Base-by-base conservation (phyloP, 208 protist species). In the Jaenimonas drosophilae region DNA sequence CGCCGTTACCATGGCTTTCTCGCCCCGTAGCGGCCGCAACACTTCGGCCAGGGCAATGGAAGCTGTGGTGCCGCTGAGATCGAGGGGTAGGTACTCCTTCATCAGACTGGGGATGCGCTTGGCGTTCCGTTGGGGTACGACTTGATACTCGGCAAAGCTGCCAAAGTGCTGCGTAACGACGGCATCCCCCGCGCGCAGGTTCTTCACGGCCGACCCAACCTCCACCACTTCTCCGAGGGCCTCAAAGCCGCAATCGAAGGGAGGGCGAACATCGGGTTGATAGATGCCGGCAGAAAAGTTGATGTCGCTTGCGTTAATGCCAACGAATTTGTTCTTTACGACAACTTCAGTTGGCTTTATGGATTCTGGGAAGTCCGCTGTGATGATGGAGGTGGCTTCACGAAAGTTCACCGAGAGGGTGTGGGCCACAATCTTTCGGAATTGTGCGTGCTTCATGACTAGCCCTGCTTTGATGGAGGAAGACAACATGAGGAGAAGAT, bases 301-400 rank as follows among this genome's bases (percentile, higher is more conserved):
- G 57, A 94, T 66, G 46, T 94, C 85, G 38, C 85, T 94, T 3
- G 85, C 85, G 48, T 94, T 94, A 53, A 94, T 86, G 42, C 85
- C 85, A 11, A 86, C 61, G 56, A 69, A 94, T 3, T 39, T 48
- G 55, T 90, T 89, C 21, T 65, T 70, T 19, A 94, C 75, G 21
- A 94, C 53, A 23, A 94, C 27, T 29, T 83, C 71, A 6, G 73
- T 86, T 1, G 73, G 63, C 46, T 69, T 61, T 2, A 94, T 29
- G 16, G 37, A 25, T n/a, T 29, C 11, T 1, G 80, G 68, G 12
- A 84, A 50, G 1, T 64, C 20, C 14, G 41, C 43, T 11, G 33
- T 21, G 1, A 67, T 56, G 41, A 90, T 80, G 14, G 59, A 48
- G 2, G 70, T 81, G 20, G 62, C 68, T 4, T 70, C 53, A 23